A percentile compares a stretch with the other conserved stretches of the same genome.
Evolutionary conservation across 805 yeast genomes (phyloP).

Genomic region (Metschnikowia colocasiae): DNA sequence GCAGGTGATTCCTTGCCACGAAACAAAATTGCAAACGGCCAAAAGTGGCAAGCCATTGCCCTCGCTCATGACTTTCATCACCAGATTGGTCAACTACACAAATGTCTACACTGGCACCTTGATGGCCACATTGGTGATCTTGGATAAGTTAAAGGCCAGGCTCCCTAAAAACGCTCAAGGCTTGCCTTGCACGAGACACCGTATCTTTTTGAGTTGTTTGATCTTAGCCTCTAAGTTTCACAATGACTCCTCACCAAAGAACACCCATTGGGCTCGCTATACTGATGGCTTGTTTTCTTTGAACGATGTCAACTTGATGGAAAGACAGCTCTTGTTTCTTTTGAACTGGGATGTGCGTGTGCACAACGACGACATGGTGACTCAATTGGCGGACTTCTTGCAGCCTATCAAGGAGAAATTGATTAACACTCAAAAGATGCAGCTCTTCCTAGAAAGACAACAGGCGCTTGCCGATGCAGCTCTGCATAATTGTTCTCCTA

Average conservation of each 20-base stretch:
- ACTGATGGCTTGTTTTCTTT: constrained; percentile 68
- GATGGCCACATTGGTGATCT: constrained; percentile 66
- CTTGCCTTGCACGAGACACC: constrained; percentile 73
- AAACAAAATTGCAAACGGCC: constrained; percentile 28
- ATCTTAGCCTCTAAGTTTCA: constrained; percentile 70
- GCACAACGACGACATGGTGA: constrained; percentile 40
- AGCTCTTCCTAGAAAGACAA: constrained; percentile 27
- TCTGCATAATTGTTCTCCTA: background rate
- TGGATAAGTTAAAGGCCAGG: constrained; percentile 56
- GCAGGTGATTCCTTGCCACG: constrained; percentile 61
- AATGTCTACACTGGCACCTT: constrained; percentile 79
- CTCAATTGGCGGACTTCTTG: constrained; percentile 43
- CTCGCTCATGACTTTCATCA: constrained; percentile 70
- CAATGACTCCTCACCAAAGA: constrained; percentile 76
- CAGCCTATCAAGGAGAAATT: constrained; percentile 48
- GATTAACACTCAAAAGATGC: constrained; percentile 33
- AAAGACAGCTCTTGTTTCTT: constrained; percentile 65
- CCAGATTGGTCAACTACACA: constrained; percentile 66
- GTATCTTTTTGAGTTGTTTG: constrained; percentile 71
- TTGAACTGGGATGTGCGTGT: constrained; percentile 67
- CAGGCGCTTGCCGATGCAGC: constrained; percentile 16
- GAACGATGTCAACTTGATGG: constrained; percentile 76
- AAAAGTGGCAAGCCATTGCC: constrained; percentile 47
- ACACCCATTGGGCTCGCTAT: constrained; percentile 74
- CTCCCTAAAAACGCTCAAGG: constrained; percentile 73